These are phyloP conservation scores for Penicillium palitans DNA, from an alignment of 2,329 filamentous ascomycete species.

Conservation along the genomic window DNA sequence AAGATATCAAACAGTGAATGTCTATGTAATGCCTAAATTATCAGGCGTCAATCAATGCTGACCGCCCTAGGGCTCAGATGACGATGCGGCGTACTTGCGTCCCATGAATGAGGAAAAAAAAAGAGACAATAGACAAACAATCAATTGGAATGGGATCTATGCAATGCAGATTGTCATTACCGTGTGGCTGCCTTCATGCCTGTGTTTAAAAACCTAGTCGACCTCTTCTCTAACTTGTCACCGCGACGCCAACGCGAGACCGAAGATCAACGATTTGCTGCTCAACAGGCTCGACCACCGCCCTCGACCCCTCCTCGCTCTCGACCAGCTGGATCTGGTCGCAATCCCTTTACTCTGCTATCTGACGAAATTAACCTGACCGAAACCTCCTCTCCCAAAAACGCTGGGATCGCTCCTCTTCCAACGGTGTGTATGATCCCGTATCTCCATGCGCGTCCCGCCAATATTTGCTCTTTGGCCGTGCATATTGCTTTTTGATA, in stretches of 20 bases:
- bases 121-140: background rate
- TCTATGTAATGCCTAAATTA: background rate
- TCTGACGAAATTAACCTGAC: background rate
- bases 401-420: conserved; percentile 2
- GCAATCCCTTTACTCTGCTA: background rate
- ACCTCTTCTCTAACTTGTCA: conserved; percentile 20
- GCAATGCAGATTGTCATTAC: conserved; percentile 9
- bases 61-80: conserved; percentile 10
- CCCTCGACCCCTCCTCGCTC: conserved; percentile 12
- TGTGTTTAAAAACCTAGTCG: conserved; percentile 19
- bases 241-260: conserved; percentile 20
- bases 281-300: background rate
- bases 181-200: conserved; percentile 16
- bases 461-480: background rate
- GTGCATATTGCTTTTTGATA: background rate
- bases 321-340: background rate
- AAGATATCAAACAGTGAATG: background rate
- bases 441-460: conserved; percentile 1
- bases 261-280: conserved; percentile 17
- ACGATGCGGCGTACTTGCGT: conserved; percentile 9
- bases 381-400: background rate
- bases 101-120: background rate
- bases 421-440: conserved; percentile 14
- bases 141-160: conserved; percentile 9
- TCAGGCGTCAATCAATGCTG: background rate